Conservation (phyloP, 1,284 basidiomycete genomes). For the Ustilago sp. region DNA sequence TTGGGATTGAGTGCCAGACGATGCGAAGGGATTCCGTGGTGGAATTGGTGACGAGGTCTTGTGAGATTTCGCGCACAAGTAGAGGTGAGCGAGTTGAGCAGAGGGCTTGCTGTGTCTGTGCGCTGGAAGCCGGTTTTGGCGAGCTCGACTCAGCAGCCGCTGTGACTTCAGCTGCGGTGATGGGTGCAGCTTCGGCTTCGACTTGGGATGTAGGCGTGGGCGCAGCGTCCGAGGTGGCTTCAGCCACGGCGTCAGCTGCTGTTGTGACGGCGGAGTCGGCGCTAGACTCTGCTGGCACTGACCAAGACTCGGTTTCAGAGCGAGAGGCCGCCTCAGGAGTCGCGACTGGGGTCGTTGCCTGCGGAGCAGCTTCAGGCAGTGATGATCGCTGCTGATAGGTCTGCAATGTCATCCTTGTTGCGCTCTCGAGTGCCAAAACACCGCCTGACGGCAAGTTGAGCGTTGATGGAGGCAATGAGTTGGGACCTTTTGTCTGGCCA, state of each 20-base stretch:
- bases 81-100: neutral
- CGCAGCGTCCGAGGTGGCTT: neutral
- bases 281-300: neutral
- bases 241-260: neutral
- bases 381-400: conserved; percentile 22
- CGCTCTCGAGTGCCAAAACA: conserved; percentile 24
- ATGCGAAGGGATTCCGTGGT: conserved; percentile 33
- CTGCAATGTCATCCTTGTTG: conserved; percentile 20
- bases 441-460: conserved; percentile 7
- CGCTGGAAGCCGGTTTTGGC: neutral
- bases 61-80: conserved; percentile 36
- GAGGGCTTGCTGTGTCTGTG: neutral
- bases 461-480: conserved; percentile 18
- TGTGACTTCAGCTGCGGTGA: neutral
- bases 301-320: too few species aligned
- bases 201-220: neutral
- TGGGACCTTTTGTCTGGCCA: neutral
- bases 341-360: neutral
- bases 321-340: neutral
- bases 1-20: conserved; percentile 20
- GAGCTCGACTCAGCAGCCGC: neutral
- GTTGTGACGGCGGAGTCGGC: neutral
- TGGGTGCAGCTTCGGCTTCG: conserved; percentile 2
- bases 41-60: conserved; percentile 24
- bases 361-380: neutral